A percentile compares a stretch with the other conserved stretches of the same genome.
Evolutionary conservation across 2,329 filamentous ascomycete species (phyloP).

Genomic region (Fusarium poae): DNA sequence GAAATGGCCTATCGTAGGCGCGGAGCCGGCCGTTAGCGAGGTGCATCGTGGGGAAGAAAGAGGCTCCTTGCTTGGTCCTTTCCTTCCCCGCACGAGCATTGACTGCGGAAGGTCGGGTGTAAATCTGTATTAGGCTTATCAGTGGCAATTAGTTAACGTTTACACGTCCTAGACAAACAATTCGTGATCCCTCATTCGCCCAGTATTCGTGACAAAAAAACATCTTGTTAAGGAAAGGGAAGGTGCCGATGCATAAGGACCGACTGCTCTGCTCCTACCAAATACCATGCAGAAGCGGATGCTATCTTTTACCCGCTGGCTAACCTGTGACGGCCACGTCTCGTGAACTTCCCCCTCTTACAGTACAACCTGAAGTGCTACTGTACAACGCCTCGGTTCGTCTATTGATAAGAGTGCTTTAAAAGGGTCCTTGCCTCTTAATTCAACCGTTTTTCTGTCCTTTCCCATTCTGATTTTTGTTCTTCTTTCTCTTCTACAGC

Average conservation of each 20-base stretch:
- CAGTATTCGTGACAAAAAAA: conserved; percentile 28
- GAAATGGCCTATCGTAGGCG: conserved; percentile 39
- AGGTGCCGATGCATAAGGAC: conserved; percentile 35
- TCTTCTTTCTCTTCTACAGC: not conserved
- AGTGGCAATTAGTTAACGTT: conserved; percentile 38
- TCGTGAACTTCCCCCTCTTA: conserved; percentile 30
- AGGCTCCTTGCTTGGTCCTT: conserved; percentile 15
- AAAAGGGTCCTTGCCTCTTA: conserved; percentile 23
- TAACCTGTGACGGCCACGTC: conserved; percentile 37
- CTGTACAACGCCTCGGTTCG: conserved; percentile 35
- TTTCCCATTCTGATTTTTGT: conserved; percentile 6
- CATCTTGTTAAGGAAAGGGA: conserved; percentile 35
- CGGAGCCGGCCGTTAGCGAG: conserved; percentile 52
- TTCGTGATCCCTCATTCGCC: conserved; percentile 28
- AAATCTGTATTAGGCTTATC: conserved; percentile 45
- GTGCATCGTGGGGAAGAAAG: conserved; percentile 43
- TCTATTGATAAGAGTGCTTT: conserved; percentile 37
- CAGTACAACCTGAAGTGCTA: conserved; percentile 10
- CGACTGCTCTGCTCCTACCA: conserved; percentile 28
- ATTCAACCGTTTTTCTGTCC: not conserved
- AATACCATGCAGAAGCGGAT: conserved; percentile 36
- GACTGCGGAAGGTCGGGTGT: conserved; percentile 28
- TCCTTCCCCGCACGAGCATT: conserved; percentile 40
- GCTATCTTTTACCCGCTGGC: conserved; percentile 38
- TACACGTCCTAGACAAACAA: conserved; percentile 29